Base-by-base conservation (phyloP, 2,329 filamentous ascomycete genomes). In the Claviceps arundinis region DNA sequence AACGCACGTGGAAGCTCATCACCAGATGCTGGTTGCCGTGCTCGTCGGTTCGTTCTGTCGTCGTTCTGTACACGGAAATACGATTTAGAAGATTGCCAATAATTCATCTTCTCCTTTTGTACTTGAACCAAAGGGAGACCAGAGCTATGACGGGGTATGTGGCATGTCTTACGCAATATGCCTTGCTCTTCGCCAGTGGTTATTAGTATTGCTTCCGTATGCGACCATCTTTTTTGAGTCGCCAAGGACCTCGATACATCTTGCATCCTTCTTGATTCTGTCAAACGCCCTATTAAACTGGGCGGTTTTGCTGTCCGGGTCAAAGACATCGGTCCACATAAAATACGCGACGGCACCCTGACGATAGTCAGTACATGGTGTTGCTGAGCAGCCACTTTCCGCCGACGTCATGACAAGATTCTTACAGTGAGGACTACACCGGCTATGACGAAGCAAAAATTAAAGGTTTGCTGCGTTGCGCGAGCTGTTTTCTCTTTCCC, bases 271-370 rank as follows among this genome's bases (percentile, higher is more conserved):
- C 64, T 84, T 87, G 64, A 97, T 82, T 55, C 82, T 81, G 62
- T 87, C 80, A 47, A 94, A 85, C 1, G 88, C 87, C 56, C 86
- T 84, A 70, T 94, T 95, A 75, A 95, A 96, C 64, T 93, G 82
- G 52, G 82, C 80, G 16, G 85, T 91, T 68, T 89, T 90, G 72
- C 87, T 93, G 63, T 90, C 85, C 19, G 86, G 78, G 4, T 86
- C 85, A 66, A 95, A 88, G 45, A 95, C 86, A 56, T 95, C 89
- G 4, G 80, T 78, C 68, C 85, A 95, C 22, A 95, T 74, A 48
- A 93, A 75, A 60, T 87, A 89, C 51, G 76, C 77, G 9, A 96
- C 85, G n/a, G 81, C 83, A 55, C 82, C 82, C 85, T 89, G 59
- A 6, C 11, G 14, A 40, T 16, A 8, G 38, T 53, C 9, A 50